Evolutionary conservation across 2,329 filamentous ascomycete genomes (phyloP), one percentile per base, ranked within the genome.

Genomic region (Colletotrichum siamense): DNA sequence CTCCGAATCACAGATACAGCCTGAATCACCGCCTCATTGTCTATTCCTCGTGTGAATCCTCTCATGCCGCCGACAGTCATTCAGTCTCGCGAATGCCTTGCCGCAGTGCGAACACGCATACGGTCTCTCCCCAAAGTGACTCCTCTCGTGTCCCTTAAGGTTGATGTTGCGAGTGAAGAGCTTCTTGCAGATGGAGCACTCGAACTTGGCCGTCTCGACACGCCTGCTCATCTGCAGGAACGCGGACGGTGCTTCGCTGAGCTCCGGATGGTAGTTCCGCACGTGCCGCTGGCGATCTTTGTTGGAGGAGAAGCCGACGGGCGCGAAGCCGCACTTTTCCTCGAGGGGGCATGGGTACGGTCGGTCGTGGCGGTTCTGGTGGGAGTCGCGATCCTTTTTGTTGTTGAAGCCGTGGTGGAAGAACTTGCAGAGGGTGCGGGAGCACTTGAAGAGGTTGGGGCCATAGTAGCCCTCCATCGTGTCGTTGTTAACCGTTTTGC

Each of bases 401-500:
- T 79, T 81, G 8, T 79, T 79, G 79, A 87, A 88, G 0, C 88
- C 87, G 55, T 86, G 80, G 61, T 86, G 82, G 78, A 88, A 89
- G 79, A 83, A 87, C 13, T 79, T 80, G 78, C 87, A 89, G 3
- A 79, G 83, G 12, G 85, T 80, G n/a, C 82, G 83, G 3, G 79
- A 75, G 78, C 87, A 89, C 72, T 88, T 88, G 82, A 82, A 88
- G 12, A 81, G 62, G 10, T 82, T 82, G 6, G 77, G 36, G 7
- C 87, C 86, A 72, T 89, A 88, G 57, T 82, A 84, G 30, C 78
- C 63, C 72, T 77, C 18, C 12, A 82, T 66, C 0, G 34, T 72
- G 3, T 78, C 64, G 26, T 24, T 3, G 18, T n/a, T 13, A 8
- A 24, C 12, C 15, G 63, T 55, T 10, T 15, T 18, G 3, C 64